These are phyloP conservation scores for Entonaema liquescens DNA, from an alignment of 495 filamentous ascomycete species.

Conservation along the genomic window DNA sequence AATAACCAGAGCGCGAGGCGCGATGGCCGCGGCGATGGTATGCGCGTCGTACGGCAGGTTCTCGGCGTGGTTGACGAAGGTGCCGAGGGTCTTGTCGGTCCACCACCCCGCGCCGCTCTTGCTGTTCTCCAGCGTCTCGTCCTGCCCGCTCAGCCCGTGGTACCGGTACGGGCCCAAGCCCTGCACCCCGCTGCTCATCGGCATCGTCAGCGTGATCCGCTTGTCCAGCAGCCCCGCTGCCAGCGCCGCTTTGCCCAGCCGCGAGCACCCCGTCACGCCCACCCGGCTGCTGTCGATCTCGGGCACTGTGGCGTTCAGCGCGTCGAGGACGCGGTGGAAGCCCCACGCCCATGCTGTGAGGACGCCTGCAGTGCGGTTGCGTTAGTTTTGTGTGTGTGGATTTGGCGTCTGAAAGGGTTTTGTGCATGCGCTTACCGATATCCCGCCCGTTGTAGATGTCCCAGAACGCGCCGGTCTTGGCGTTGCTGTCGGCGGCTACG, in stretches of 20 bases:
- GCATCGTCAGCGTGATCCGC: slow-evolving; percentile 64
- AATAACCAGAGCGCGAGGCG: slow-evolving; percentile 61
- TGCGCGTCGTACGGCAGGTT: slow-evolving; percentile 63
- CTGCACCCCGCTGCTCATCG: slow-evolving; percentile 63
- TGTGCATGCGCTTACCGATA: slow-evolving; percentile 59
- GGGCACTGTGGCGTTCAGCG: slow-evolving; percentile 56
- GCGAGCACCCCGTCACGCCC: slow-evolving; percentile 63
- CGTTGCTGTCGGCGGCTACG: slow-evolving; percentile 61
- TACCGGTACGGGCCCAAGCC: slow-evolving; percentile 62
- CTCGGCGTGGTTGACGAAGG: slow-evolving; percentile 59
- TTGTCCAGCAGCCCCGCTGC: slow-evolving; percentile 61
- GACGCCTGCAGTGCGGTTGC: slow-evolving; percentile 45
- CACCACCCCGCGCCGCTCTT: slow-evolving; percentile 64
- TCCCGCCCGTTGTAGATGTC: slow-evolving; percentile 60
- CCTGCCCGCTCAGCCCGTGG: slow-evolving; percentile 60
- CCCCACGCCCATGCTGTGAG: slow-evolving; percentile 65
- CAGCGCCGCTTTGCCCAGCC: slow-evolving; percentile 61
- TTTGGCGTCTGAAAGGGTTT: too few species aligned
- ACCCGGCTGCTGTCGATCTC: slow-evolving; percentile 59
- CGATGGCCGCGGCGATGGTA: slow-evolving; percentile 62
- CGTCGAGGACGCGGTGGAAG: slow-evolving; percentile 63
- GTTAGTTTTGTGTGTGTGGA: neutral
- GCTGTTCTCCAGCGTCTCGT: slow-evolving; percentile 64
- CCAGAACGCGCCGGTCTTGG: slow-evolving; percentile 63
- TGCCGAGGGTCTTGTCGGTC: slow-evolving; percentile 56